A percentile compares a stretch with the other conserved stretches of the same genome.
Conservation (phyloP, 192 early-diverging fungal genomes). For the Coemansia sp. region DNA sequence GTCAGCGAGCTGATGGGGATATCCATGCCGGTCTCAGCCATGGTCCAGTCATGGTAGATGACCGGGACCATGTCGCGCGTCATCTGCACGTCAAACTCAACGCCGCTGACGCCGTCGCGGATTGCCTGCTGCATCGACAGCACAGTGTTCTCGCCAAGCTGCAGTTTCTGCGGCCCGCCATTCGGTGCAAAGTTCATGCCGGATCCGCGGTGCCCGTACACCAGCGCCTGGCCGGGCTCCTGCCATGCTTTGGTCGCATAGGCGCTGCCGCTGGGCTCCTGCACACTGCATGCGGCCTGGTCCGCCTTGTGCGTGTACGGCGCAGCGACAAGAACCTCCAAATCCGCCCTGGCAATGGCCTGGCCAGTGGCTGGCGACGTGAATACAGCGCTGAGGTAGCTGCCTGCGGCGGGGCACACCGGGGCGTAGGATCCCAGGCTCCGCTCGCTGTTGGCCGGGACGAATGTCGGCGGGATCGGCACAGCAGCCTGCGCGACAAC, state of each 20-base stretch:
- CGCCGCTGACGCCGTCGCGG: conserved; percentile 78
- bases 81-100: conserved; percentile 96
- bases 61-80: conserved; percentile 84
- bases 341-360: conserved; percentile 32
- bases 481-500: conserved; percentile 40
- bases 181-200: conserved; percentile 68
- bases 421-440: conserved; percentile 29
- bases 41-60: conserved; percentile 92
- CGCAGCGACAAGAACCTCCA: conserved; percentile 41
- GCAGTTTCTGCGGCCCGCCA: conserved; percentile 59
- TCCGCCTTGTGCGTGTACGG: conserved; percentile 24
- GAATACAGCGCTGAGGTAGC: conserved; percentile 39
- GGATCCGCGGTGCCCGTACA: conserved; percentile 88
- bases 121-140: conserved; percentile 81
- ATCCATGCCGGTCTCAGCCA: conserved; percentile 69
- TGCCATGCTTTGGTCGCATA: conserved; percentile 16
- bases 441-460: conserved; percentile 31
- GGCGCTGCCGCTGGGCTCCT: not conserved
- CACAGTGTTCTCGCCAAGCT: conserved; percentile 90
- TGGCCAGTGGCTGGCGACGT: conserved; percentile 22
- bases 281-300: no score
- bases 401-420: conserved; percentile 28
- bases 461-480: conserved; percentile 29
- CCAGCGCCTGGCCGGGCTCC: conserved; percentile 36
- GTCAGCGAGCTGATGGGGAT: conserved; percentile 68